Conservation (phyloP, 176 grass and related monocot species). For the Hsuehochloa calcarea region DNA sequence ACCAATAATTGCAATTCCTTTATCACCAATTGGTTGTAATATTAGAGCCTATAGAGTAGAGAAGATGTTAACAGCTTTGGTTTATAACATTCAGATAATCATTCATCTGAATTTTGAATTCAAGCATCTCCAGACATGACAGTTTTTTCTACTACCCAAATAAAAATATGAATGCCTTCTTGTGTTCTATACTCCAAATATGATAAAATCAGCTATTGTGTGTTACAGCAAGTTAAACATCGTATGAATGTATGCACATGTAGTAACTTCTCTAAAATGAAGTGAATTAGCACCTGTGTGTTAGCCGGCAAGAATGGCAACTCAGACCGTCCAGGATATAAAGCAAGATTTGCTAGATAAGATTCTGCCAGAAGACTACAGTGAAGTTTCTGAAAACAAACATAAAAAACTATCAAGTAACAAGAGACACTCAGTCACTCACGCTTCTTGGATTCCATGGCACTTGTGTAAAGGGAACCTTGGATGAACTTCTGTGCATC, state of each 20-base stretch:
- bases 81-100: neutral
- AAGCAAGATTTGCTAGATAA: constrained; percentile 82
- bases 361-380: constrained; percentile 54
- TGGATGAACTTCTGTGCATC: constrained; percentile 60
- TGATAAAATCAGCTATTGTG: neutral
- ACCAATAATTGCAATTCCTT: constrained; percentile 70
- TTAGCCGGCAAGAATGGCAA: constrained; percentile 78
- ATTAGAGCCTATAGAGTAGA: constrained; percentile 56
- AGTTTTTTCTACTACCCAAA: neutral
- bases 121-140: neutral
- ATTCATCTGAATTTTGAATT: neutral
- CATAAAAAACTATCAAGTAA: neutral
- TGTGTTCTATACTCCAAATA: neutral
- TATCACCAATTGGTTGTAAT: constrained; percentile 80
- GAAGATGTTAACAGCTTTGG: neutral
- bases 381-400: constrained; percentile 24
- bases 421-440: constrained; percentile 47
- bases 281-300: constrained; percentile 61
- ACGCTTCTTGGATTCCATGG: constrained; percentile 80
- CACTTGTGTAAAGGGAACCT: constrained; percentile 70
- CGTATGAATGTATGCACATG: neutral
- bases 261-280: constrained; percentile 20
- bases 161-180: neutral
- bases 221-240: neutral
- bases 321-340: constrained; percentile 79